phyloP scores from a whole-genome alignment of 805 yeast genomes.

The Candida pini region DNA sequence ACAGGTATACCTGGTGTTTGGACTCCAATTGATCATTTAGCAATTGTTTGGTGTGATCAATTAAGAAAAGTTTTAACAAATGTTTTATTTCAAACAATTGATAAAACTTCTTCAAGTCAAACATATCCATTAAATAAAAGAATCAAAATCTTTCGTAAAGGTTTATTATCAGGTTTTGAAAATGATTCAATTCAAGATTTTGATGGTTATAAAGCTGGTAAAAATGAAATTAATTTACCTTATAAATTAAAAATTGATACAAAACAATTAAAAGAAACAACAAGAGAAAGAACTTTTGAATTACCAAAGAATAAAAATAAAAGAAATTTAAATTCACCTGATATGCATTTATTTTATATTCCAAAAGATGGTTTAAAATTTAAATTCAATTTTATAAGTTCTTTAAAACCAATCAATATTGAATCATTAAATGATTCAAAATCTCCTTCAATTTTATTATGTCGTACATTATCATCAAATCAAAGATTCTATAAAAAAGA shows the following conservation, averaged over 20 bases:
- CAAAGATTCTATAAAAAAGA: conserved; percentile 15
- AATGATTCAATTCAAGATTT: conserved; percentile 28
- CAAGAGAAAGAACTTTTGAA: conserved; percentile 25
- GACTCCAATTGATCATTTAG: conserved; percentile 92
- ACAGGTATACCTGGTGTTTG: conserved; percentile 88
- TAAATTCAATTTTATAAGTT: conserved; percentile 27
- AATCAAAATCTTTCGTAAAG: conserved; percentile 48
- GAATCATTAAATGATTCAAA: conserved; percentile 15
- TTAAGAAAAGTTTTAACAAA: conserved; percentile 58
- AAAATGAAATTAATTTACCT: conserved; percentile 9
- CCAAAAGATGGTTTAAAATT: conserved; percentile 26
- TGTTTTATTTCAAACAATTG: conserved; percentile 55
- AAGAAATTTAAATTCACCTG: conserved; percentile 20
- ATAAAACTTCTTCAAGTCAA: conserved; percentile 38
- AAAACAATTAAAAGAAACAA: conserved; percentile 26
- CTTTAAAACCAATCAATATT: conserved; percentile 23
- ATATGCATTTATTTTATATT: conserved; percentile 29
- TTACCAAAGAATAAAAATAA: conserved; percentile 18
- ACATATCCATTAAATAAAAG: conserved; percentile 51
- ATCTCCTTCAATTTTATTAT: conserved; percentile 26
- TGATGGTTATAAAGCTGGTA: conserved; percentile 17
- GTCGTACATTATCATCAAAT: conserved; percentile 20
- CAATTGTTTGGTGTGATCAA: conserved; percentile 96
- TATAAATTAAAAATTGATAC: conserved; percentile 28
- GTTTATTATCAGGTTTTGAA: conserved; percentile 54